phyloP scores from a whole-genome alignment of 306 rosid species.

The Begonia loranthoides region DNA sequence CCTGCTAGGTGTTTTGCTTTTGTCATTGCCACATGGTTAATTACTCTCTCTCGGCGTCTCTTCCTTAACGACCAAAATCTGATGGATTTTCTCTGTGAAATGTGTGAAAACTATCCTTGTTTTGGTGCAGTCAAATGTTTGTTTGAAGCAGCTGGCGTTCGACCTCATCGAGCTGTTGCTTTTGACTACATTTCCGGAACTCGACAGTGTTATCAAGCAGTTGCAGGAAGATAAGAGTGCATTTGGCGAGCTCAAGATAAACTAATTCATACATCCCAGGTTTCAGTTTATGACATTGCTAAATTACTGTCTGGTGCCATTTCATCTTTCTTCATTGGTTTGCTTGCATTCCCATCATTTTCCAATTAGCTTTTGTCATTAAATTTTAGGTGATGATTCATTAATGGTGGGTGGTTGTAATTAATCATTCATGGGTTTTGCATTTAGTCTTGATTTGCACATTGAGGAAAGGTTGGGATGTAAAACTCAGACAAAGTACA shows the following conservation, averaged over 20 bases:
- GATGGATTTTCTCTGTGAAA: neutral
- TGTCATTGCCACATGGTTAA: neutral
- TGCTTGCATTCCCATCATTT: neutral
- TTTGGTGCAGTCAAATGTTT: slow-evolving; percentile 66
- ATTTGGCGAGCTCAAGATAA: slow-evolving; percentile 42
- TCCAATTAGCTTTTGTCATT: slow-evolving; percentile 9
- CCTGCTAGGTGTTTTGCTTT: too few relatives aligned
- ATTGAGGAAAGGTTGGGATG: too few relatives aligned
- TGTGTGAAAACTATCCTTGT: slow-evolving; percentile 5
- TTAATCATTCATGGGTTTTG: too few relatives aligned
- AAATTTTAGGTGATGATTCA: too few relatives aligned
- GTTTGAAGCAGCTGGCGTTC: slow-evolving; percentile 72
- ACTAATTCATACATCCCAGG: slow-evolving; percentile 8
- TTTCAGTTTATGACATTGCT: neutral
- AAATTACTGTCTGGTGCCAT: neutral
- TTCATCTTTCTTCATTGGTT: neutral
- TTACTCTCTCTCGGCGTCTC: neutral
- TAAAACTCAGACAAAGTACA: too few relatives aligned
- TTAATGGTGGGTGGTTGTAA: too few relatives aligned
- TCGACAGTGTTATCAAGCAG: slow-evolving; percentile 50
- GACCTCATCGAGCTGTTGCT: slow-evolving; percentile 74
- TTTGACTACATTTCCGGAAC: slow-evolving; percentile 70
- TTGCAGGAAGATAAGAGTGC: slow-evolving; percentile 61
- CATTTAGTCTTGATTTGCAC: too few relatives aligned
- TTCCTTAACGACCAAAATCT: slow-evolving; percentile 5